Conservation (phyloP, 2,329 filamentous ascomycete genomes). For the Curvularia eragrostidis region DNA sequence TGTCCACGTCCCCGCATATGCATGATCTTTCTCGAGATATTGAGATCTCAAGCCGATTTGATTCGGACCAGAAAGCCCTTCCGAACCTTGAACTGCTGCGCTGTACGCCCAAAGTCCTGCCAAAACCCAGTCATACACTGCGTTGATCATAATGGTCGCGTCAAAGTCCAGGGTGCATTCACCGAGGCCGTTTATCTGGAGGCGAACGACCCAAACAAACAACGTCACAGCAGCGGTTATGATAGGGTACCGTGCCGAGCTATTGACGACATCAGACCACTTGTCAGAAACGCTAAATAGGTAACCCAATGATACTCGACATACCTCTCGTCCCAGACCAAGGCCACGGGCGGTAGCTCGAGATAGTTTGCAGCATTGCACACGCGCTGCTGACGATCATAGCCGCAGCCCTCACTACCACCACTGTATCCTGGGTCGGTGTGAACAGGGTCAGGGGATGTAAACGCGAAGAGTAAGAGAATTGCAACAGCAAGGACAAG, state of each 20-base stretch:
- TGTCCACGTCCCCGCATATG: slow-evolving; percentile 6
- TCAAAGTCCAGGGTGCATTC: slow-evolving; percentile 16
- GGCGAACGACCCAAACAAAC: slow-evolving; percentile 21
- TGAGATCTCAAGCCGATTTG: slow-evolving; percentile 25
- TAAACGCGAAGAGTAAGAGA: slow-evolving; percentile 15
- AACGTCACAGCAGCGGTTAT: slow-evolving; percentile 18
- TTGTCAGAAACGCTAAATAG: neutral
- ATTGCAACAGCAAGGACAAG: slow-evolving; percentile 15
- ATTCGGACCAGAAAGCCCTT: slow-evolving; percentile 23
- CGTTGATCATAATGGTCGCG: slow-evolving; percentile 16
- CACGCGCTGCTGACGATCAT: slow-evolving; percentile 23
- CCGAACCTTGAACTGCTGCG: slow-evolving; percentile 15
- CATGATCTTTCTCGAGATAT: slow-evolving; percentile 26
- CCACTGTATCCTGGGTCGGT: slow-evolving; percentile 21
- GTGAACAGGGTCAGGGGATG: slow-evolving; percentile 19
- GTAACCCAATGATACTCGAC: neutral
- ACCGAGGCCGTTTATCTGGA: slow-evolving; percentile 17
- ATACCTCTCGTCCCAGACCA: slow-evolving; percentile 29
- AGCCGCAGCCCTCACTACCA: slow-evolving; percentile 27
- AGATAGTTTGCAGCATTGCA: slow-evolving; percentile 30
- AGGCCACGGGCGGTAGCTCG: slow-evolving; percentile 20
- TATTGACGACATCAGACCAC: neutral
- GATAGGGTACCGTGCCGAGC: slow-evolving; percentile 20
- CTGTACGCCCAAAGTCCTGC: slow-evolving; percentile 26
- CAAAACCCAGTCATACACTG: slow-evolving; percentile 26